These are phyloP conservation scores for Hyphopichia fennica DNA, from an alignment of 1,139 yeast genomes.

Conservation along the genomic window DNA sequence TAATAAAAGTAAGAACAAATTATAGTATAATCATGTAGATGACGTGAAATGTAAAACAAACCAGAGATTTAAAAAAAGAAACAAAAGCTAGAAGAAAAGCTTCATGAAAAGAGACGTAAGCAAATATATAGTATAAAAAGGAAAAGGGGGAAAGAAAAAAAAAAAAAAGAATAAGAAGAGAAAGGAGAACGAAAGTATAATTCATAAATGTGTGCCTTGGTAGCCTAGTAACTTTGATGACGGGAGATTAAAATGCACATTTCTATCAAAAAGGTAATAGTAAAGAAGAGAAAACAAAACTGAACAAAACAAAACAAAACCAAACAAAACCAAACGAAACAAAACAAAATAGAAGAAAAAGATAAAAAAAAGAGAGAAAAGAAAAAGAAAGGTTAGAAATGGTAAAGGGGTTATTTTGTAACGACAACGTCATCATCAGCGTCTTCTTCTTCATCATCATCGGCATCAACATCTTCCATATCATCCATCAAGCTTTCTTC, in stretches of 20 bases:
- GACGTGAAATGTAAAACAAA: not conserved
- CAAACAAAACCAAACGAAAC: not conserved
- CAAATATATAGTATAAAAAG: not conserved
- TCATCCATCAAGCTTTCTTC: constrained; percentile 58
- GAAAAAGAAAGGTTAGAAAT: not conserved
- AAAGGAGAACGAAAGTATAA: not conserved
- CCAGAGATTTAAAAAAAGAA: not conserved
- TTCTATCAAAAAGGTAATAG: not conserved
- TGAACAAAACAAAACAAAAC: not conserved
- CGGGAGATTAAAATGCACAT: constrained; percentile 1
- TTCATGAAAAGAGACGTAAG: not conserved
- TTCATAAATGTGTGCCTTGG: not conserved
- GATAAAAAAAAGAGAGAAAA: not conserved
- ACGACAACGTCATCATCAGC: constrained; percentile 7
- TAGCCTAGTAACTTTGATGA: too few species aligned
- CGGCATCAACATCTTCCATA: constrained; percentile 55
- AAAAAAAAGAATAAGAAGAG: not conserved
- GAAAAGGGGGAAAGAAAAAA: not conserved
- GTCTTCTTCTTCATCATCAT: constrained; percentile 59
- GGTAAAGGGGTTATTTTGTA: not conserved
- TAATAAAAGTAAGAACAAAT: not conserved
- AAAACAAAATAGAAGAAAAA: not conserved
- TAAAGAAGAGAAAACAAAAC: too few species aligned
- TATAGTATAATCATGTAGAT: not conserved
- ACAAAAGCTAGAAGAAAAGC: not conserved